Evolutionary conservation across 306 rosid species (phyloP), one percentile per base, ranked within the genome.

Genomic region (Dalbergia cochinchinensis): DNA sequence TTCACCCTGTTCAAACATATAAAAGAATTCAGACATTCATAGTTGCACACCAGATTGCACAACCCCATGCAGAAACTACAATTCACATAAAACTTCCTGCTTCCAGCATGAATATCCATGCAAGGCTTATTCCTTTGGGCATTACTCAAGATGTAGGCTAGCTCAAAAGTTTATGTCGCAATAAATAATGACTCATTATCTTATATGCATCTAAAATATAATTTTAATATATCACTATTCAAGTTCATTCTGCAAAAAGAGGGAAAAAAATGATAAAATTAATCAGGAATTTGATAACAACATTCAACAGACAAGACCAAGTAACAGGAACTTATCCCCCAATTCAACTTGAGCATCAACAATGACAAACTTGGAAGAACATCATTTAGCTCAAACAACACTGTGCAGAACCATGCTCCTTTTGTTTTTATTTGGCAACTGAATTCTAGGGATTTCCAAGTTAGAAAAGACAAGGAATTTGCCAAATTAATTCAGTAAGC

Each of bases 381-480:
- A 58, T 59, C 69, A 73, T 73, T 73, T 15, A 73, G 47, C 71
- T 53, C 26, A 68, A 70, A 79, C 66, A 69, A 34, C 63, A 78
- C 26, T 8, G 34, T 31, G n/a, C 72, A 71, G n/a, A 50, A 19
- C 20, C 65, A 54, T 33, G 63, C 65, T 71, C 71, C 57, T 71
- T 78, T 31, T 50, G 11, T 31, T n/a, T 71, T 48, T 19, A 48
- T 18, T 18, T 11, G 3, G 48, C 33, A 45, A 31, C 9, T 11
- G 53, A 31, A 45, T 6, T 61, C 35, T 5, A 41, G 78, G 6
- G 39, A 63, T 33, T 63, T 51, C 57, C n/a, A 26, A 11, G 34
- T 13, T 72, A 50, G 77, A 72, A 71, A 78, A 54, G 14, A 67
- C 42, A 37, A 55, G 4, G 26, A 59, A 22, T 42, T 73, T 19